Evolutionary conservation across 768 basidiomycete genomes (phyloP).

Genomic region (Psilocybe sp.): DNA sequence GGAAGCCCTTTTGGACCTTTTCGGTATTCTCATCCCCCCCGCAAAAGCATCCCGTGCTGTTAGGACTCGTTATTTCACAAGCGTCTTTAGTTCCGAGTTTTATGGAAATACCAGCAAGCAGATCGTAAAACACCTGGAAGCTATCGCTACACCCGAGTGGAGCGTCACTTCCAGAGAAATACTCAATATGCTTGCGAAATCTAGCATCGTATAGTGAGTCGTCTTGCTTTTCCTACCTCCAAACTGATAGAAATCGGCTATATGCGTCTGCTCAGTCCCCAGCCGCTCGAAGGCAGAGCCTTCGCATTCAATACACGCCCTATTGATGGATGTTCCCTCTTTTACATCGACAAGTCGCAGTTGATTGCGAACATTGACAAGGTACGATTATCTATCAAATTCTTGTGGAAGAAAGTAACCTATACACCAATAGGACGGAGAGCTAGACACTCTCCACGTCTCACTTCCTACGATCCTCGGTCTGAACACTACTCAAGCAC

Average conservation of each 20-base stretch:
- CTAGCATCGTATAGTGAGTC: conserved; percentile 48
- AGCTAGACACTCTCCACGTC: conserved; percentile 50
- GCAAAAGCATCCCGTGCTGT: conserved; percentile 30
- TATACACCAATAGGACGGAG: conserved; percentile 35
- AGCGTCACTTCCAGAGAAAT: conserved; percentile 47
- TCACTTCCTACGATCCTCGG: conserved; percentile 31
- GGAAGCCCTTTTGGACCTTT: conserved; percentile 54
- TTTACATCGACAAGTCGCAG: conserved; percentile 49
- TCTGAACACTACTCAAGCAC: conserved; percentile 13
- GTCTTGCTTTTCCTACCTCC: not conserved
- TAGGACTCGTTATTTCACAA: conserved; percentile 46
- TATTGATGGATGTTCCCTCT: conserved; percentile 36
- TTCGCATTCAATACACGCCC: conserved; percentile 32
- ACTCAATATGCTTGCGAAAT: conserved; percentile 41
- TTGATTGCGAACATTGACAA: conserved; percentile 52
- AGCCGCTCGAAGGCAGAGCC: conserved; percentile 47
- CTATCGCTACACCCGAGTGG: conserved; percentile 47
- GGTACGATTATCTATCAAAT: conserved; percentile 18
- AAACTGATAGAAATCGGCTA: not conserved
- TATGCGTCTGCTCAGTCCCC: conserved; percentile 41
- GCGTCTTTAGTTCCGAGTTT: conserved; percentile 42
- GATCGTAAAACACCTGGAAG: conserved; percentile 39
- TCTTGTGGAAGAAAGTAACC: not conserved
- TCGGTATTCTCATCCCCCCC: conserved; percentile 54
- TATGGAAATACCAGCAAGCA: conserved; percentile 32